Percentiles rank a stretch among this genome's conserved stretches.
Conservation (phyloP, 257 asterid species). For the Leptodermis oblonga region DNA sequence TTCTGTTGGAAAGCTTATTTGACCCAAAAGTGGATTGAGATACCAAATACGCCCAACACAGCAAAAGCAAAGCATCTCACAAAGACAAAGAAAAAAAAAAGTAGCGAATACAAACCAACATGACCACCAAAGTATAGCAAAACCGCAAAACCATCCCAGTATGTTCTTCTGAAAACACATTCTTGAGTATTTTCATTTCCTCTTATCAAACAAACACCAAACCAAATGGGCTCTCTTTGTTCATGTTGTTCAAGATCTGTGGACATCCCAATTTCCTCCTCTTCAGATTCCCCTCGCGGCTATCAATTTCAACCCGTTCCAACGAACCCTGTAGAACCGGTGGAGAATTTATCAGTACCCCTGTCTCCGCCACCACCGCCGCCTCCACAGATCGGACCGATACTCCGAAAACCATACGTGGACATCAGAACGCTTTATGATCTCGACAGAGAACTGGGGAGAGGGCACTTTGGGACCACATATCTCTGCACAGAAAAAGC, state of each 20-base stretch:
- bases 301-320: constrained; percentile 17
- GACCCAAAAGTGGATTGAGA: constrained; percentile 12
- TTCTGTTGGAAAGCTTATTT: background rate
- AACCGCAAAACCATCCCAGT: constrained; percentile 15
- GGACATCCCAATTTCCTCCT: constrained; percentile 53
- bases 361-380: background rate
- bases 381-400: constrained; percentile 21
- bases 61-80: constrained; percentile 67
- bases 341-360: constrained; percentile 9
- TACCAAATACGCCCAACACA: constrained; percentile 19
- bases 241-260: constrained; percentile 50
- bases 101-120: constrained; percentile 8
- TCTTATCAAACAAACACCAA: constrained; percentile 14
- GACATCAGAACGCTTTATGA: constrained; percentile 28
- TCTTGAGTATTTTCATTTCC: background rate
- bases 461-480: constrained; percentile 43
- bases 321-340: constrained; percentile 13
- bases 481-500: constrained; percentile 37
- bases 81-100: no score
- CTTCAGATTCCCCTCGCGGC: constrained; percentile 36
- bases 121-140: background rate
- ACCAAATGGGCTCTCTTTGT: constrained; percentile 48
- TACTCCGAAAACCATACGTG: constrained; percentile 28
- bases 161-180: constrained; percentile 16
- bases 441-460: constrained; percentile 36